Percentiles rank a stretch among this genome's conserved stretches.
phyloP scores from a whole-genome alignment of 2,329 filamentous ascomycete genomes.

The Arthrobotrys megalospora region DNA sequence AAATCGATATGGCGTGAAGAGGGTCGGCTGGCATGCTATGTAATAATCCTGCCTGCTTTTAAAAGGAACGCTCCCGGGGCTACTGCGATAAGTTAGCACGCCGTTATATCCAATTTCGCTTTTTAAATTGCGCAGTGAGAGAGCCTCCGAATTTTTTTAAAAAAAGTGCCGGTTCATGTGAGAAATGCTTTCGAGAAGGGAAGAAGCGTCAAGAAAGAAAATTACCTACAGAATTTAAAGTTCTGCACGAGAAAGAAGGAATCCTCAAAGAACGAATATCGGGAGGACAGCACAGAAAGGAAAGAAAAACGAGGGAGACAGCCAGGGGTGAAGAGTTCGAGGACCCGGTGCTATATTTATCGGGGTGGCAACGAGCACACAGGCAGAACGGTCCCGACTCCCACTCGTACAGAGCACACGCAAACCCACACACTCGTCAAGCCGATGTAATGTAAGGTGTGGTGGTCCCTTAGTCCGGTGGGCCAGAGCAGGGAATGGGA shows the following conservation, averaged over 20 bases:
- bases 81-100: constrained; percentile 33
- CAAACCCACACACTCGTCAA: constrained; percentile 35
- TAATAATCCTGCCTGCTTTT: constrained; percentile 37
- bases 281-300: constrained; percentile 50
- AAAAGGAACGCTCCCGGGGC: constrained; percentile 21
- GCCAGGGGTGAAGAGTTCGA: constrained; percentile 43
- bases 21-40: constrained; percentile 21
- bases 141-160: constrained; percentile 9
- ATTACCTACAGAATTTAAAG: constrained; percentile 20
- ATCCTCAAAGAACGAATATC: constrained; percentile 34
- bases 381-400: constrained; percentile 40
- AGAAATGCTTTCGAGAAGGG: constrained; percentile 1
- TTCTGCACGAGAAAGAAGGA: constrained; percentile 28
- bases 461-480: constrained; percentile 32
- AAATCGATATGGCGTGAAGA: constrained; percentile 33
- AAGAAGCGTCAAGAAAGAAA: constrained; percentile 1
- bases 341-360: constrained; percentile 57
- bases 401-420: constrained; percentile 42
- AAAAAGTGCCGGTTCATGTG: constrained; percentile 20
- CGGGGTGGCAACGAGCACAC: constrained; percentile 44
- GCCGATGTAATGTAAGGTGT: constrained; percentile 24
- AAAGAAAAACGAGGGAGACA: constrained; percentile 26
- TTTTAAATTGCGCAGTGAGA: constrained; percentile 45
- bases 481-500: constrained; percentile 23
- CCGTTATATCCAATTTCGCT: constrained; percentile 44